Conservation (phyloP, 768 basidiomycete species). For the Tricholoma matsutake region DNA sequence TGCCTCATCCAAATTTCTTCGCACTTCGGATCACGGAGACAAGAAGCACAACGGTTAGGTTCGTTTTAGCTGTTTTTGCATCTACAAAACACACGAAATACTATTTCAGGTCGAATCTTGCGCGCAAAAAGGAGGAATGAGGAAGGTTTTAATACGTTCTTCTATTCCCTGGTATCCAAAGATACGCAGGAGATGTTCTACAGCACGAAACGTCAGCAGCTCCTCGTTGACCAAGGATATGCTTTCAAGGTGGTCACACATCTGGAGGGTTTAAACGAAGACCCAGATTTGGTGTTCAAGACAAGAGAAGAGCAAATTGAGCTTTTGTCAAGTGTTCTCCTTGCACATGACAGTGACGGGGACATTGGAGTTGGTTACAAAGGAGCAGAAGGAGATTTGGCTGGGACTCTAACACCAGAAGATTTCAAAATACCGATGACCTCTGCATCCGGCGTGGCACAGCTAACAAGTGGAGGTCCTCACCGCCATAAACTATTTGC, state of each 20-base stretch:
- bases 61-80: slow-evolving; percentile 11
- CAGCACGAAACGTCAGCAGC: slow-evolving; percentile 97
- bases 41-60: slow-evolving; percentile 97
- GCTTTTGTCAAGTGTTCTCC: slow-evolving; percentile 86
- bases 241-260: slow-evolving; percentile 99
- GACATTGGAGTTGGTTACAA: slow-evolving; percentile 83
- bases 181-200: slow-evolving; percentile 99
- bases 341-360: slow-evolving; percentile 87
- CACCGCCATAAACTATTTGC: slow-evolving; percentile 77
- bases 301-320: slow-evolving; percentile 94
- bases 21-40: slow-evolving; percentile 97
- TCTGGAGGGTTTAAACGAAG: slow-evolving; percentile 83
- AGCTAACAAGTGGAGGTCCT: slow-evolving; percentile 22
- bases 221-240: slow-evolving; percentile 98
- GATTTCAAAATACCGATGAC: slow-evolving; percentile 35
- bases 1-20: slow-evolving; percentile 99
- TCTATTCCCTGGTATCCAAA: slow-evolving; percentile 98
- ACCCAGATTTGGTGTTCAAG: slow-evolving; percentile 88
- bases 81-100: neutral
- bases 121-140: slow-evolving; percentile 97
- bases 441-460: no score
- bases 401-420: no score
- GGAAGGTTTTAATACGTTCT: slow-evolving; percentile 99
- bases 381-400: slow-evolving; percentile 64
- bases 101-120: slow-evolving; percentile 78